Percentiles rank a stretch among this genome's conserved stretches.
Conservation (phyloP, 1,284 basidiomycete species). For the Ustilago xerochloae region DNA sequence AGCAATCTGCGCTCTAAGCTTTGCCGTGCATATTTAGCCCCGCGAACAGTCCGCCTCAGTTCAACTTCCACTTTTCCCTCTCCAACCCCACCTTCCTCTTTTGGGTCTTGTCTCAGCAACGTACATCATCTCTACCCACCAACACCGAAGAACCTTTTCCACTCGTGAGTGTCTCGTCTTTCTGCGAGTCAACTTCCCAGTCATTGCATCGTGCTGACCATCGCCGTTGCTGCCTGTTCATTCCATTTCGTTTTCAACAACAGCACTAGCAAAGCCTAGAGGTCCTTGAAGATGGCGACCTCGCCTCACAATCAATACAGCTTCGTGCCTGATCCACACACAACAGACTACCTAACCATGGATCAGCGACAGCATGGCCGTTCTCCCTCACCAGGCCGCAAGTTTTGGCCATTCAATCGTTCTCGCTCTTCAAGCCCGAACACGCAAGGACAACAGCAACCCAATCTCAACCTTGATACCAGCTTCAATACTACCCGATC, state of each 20-base stretch:
- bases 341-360: conserved; percentile 31
- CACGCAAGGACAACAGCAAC: conserved; percentile 14
- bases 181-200: not conserved
- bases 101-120: not conserved
- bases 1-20: no score
- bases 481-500: conserved; percentile 26
- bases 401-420: conserved; percentile 53
- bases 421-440: conserved; percentile 49
- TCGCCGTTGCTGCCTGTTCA: not conserved
- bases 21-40: conserved; percentile 23
- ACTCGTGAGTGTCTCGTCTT: not conserved
- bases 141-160: conserved; percentile 2
- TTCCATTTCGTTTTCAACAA: no score
- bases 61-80: conserved; percentile 34
- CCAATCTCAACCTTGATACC: conserved; percentile 20
- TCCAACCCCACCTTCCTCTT: conserved; percentile 11
- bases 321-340: conserved; percentile 34
- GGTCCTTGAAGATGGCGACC: conserved; percentile 10
- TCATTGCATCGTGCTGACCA: not conserved
- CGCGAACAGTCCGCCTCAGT: not conserved
- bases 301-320: conserved; percentile 16
- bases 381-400: conserved; percentile 27
- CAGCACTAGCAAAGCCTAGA: no score
- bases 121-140: conserved; percentile 13
- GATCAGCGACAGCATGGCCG: conserved; percentile 15